phyloP scores from a whole-genome alignment of 2,329 filamentous ascomycete species.

The Xylaria sp. region DNA sequence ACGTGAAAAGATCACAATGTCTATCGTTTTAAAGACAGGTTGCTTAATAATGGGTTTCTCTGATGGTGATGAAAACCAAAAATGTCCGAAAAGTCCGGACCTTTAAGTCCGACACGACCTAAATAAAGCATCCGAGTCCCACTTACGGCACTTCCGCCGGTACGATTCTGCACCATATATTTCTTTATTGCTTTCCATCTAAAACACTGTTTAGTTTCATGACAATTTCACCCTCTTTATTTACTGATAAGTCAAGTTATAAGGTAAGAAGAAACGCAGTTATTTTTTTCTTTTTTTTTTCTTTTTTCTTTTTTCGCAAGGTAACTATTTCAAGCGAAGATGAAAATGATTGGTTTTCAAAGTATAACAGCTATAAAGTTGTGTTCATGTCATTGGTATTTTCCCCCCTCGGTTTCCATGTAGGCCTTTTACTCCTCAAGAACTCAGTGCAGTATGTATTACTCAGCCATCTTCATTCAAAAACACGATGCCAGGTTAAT shows the following conservation, averaged over 20 bases:
- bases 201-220: background rate
- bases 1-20: background rate
- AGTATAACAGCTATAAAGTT: no score
- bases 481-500: background rate
- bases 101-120: background rate
- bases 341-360: no score
- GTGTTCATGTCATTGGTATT: no score
- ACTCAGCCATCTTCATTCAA: background rate
- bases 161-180: background rate
- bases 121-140: background rate
- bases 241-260: background rate
- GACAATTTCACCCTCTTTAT: no score
- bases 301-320: no score
- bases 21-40: background rate
- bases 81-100: background rate
- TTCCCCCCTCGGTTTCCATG: background rate
- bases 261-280: background rate
- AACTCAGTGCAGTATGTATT: background rate
- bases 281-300: no score
- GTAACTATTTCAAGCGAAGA: no score
- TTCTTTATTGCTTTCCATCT: background rate
- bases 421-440: background rate
- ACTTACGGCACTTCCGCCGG: background rate
- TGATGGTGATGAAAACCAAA: background rate
- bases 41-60: background rate